A percentile compares a stretch with the other conserved stretches of the same genome.
phyloP scores from a whole-genome alignment of 441 rosid species.

The Brassica balearica region DNA sequence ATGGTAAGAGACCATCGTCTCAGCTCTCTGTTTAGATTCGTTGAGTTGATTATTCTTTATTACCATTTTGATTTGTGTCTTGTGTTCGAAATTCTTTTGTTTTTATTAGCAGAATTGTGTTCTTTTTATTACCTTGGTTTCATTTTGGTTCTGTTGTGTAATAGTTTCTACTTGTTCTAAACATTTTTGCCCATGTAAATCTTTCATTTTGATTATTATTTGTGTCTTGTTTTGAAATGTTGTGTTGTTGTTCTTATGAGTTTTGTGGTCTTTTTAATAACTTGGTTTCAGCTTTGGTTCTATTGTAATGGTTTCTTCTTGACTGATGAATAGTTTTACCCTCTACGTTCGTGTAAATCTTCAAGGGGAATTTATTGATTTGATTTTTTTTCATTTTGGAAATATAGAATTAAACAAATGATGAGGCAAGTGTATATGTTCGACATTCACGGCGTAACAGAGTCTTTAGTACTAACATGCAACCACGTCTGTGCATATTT shows the following conservation, averaged over 20 bases:
- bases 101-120: background rate
- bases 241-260: no score
- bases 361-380: background rate
- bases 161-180: background rate
- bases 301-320: slow-evolving; percentile 5
- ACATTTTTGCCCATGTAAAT: background rate
- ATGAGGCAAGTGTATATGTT: background rate
- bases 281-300: slow-evolving; percentile 13
- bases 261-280: slow-evolving; percentile 21
- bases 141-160: background rate
- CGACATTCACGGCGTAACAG: background rate
- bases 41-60: background rate
- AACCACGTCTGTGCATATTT: background rate
- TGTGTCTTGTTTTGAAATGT: background rate
- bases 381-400: background rate
- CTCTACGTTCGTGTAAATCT: background rate
- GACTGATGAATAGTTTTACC: slow-evolving; percentile 12
- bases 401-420: background rate
- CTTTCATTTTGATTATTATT: background rate
- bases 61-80: slow-evolving; percentile 15
- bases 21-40: slow-evolving; percentile 28
- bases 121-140: no score
- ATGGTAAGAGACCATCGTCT: slow-evolving; percentile 44
- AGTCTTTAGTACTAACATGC: background rate
- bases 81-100: slow-evolving; percentile 1